Percentiles rank a stretch among this genome's conserved stretches.
Evolutionary conservation across 2,329 filamentous ascomycete species (phyloP).

Genomic region (Phoma herbarum): DNA sequence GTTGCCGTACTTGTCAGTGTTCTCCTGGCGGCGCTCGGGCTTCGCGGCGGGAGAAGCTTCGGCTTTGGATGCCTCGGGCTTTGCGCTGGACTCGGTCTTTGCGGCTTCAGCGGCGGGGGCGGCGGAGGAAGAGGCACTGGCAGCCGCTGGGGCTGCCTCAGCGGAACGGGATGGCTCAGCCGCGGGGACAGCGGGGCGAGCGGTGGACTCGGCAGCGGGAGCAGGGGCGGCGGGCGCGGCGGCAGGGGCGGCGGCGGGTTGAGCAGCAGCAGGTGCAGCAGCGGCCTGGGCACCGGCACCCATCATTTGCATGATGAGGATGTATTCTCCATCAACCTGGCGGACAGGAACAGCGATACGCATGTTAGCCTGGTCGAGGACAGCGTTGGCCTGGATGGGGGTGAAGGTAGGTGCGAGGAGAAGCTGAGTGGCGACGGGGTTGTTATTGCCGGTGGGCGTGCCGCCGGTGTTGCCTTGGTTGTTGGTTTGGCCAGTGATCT

Average conservation of each 20-base stretch:
- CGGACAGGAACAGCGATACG: constrained; percentile 47
- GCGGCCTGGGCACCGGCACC: constrained; percentile 23
- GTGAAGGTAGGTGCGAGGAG: constrained; percentile 50
- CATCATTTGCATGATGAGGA: constrained; percentile 46
- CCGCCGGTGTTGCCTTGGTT: constrained; percentile 26
- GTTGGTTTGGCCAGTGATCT: constrained; percentile 16
- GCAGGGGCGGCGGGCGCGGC: constrained; percentile 1
- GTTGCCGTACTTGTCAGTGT: constrained; percentile 34
- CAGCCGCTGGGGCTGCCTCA: background rate
- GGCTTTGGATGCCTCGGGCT: constrained; percentile 19
- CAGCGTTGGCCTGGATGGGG: constrained; percentile 44
- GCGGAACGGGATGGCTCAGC: constrained; percentile 18
- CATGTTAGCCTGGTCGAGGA: constrained; percentile 49
- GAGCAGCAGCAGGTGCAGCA: constrained; percentile 19
- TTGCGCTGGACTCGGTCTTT: constrained; percentile 19
- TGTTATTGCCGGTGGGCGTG: constrained; percentile 42
- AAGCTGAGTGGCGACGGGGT: constrained; percentile 46
- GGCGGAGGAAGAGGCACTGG: background rate
- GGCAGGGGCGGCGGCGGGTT: constrained; percentile 14
- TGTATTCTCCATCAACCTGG: constrained; percentile 50
- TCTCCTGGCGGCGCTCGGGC: constrained; percentile 30
- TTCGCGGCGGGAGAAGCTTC: constrained; percentile 22
- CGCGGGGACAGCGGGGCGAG: constrained; percentile 10
- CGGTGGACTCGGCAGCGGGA: constrained; percentile 6
- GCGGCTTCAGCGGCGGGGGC: constrained; percentile 16